Base-by-base conservation (phyloP, 2,329 filamentous ascomycete species). In the Neofusicoccum umdonicola region DNA sequence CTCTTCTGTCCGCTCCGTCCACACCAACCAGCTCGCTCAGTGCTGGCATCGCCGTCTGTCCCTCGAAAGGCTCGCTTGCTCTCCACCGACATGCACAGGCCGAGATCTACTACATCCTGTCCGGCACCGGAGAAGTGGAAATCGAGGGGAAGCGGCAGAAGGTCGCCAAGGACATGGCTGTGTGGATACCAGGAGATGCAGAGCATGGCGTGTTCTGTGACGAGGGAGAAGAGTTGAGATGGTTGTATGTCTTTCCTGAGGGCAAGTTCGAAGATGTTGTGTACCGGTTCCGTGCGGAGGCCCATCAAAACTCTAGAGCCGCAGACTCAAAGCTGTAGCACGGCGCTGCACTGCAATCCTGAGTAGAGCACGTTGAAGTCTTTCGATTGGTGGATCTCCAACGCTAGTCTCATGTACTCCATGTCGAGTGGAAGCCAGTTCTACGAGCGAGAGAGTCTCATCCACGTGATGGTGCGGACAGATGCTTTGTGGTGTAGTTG, bases 171-270 rank as follows among this genome's bases (percentile, higher is more conserved):
- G 79, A 78, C 4, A 72, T 68, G 54, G 73, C 75, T 7, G 71
- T 81, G 1, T 82, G 75, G 65, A 78, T 82, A 39, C 80, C 80
- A 0, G 76, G 78, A 0, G 70, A 81, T 72, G 76, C 78, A 2
- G 76, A 80, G 68, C 80, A 82, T 71, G 78, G 75, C 2, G 72
- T 80, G 58, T 66, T 68, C 66, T 67, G 66, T 5, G 68, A 68
- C 0, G 50, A 62, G 0, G 22, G n/a, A 31, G 72, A 71, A 35
- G 70, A 73, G 4, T 65, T 80, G 60, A 70, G 67, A 60, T 80
- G 77, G 78, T 70, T 80, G 62, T 81, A 80, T 71, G 74, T 75
- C 3, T 80, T 80, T 68, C 71, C 79, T 0, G 72, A 70, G n/a
- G 71, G 71, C 19, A 67, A 65, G 4, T 80, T 81, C 69, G 72